Evolutionary conservation across 148 eudicot species (phyloP).

Genomic region (Vaccinium myrtillus): DNA sequence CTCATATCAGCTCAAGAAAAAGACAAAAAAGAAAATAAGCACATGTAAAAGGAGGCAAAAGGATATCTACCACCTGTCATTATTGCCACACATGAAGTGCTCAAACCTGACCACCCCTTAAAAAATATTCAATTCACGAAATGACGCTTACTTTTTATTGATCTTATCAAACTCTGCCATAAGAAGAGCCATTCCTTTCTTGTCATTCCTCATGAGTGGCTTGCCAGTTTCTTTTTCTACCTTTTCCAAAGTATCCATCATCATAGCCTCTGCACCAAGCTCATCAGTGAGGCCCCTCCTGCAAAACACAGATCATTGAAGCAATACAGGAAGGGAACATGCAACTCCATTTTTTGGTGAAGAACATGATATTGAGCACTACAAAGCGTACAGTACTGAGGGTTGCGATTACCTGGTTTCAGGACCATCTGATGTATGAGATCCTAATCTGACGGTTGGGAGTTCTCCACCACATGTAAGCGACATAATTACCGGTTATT

Average conservation of each 20-base stretch:
- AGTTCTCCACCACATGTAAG: neutral
- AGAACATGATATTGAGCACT: neutral
- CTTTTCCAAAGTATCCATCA: slow-evolving; percentile 87
- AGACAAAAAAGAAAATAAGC: neutral
- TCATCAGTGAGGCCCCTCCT: slow-evolving; percentile 92
- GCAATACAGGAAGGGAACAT: neutral
- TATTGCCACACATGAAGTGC: neutral
- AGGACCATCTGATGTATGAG: neutral
- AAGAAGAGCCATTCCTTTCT: slow-evolving; percentile 70
- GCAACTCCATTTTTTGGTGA: neutral
- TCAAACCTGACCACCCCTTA: neutral
- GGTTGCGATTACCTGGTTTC: neutral
- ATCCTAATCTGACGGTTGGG: slow-evolving; percentile 4
- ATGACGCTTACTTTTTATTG: slow-evolving; percentile 69
- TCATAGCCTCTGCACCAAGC: slow-evolving; percentile 86
- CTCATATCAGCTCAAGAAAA: neutral
- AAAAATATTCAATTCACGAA: neutral
- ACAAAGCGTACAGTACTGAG: neutral
- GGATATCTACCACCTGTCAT: neutral
- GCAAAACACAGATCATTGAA: slow-evolving; percentile 22
- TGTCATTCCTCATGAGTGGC: slow-evolving; percentile 87
- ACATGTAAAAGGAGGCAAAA: slow-evolving; percentile 8
- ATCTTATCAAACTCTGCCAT: slow-evolving; percentile 74
- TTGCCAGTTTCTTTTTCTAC: slow-evolving; percentile 82
- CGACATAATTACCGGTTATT: neutral